Conservation (phyloP, 208 protist genomes). For the Trypanosoma congolense region DNA sequence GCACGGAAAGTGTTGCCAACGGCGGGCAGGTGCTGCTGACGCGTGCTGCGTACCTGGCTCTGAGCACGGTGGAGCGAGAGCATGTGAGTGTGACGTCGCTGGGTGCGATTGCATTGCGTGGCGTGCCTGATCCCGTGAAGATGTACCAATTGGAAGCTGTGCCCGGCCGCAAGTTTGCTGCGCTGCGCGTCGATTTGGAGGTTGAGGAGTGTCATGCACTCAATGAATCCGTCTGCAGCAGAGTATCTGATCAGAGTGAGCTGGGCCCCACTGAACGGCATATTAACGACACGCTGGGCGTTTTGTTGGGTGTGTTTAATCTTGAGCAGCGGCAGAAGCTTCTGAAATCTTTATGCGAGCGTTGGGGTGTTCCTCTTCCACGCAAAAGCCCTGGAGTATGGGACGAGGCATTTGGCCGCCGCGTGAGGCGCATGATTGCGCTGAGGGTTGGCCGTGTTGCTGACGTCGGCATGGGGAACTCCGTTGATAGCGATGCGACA, state of each 20-base stretch:
- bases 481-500: background rate
- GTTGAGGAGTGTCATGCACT: background rate
- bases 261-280: background rate
- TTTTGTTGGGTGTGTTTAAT: background rate
- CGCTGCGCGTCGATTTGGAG: background rate
- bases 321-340: background rate
- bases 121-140: background rate
- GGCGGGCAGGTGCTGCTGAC: background rate
- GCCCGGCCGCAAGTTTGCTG: background rate
- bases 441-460: background rate
- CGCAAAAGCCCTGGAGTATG: background rate
- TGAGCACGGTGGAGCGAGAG: background rate
- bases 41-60: background rate
- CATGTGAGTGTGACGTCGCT: background rate
- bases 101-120: background rate
- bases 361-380: background rate
- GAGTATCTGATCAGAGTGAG: background rate
- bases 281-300: background rate
- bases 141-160: background rate
- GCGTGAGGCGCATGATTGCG: background rate
- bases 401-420: background rate
- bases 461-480: background rate
- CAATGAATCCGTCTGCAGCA: background rate
- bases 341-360: background rate
- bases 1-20: background rate